Evolutionary conservation across 352 stramenopile species (phyloP).

Genomic region (Saprolegnia parasitica): DNA sequence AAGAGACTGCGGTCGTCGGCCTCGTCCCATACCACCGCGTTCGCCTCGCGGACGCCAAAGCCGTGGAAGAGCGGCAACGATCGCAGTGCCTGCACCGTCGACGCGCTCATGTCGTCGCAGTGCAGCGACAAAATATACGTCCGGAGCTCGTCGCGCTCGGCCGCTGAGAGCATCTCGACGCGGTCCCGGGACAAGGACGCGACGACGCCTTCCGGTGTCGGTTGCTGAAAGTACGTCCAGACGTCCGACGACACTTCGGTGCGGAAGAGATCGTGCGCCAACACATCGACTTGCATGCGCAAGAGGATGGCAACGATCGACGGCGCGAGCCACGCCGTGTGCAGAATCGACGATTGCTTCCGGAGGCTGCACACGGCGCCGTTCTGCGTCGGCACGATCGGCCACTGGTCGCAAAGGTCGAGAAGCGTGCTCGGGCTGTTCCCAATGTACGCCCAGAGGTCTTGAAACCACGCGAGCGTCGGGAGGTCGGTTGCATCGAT

Average conservation of each 20-base stretch:
- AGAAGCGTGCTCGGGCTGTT: slow-evolving; percentile 36
- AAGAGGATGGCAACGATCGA: slow-evolving; percentile 38
- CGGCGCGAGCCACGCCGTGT: slow-evolving; percentile 47
- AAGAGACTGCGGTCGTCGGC: background rate
- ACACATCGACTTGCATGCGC: slow-evolving; percentile 45
- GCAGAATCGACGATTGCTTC: slow-evolving; percentile 44
- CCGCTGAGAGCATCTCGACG: background rate
- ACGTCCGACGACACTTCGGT: slow-evolving; percentile 47
- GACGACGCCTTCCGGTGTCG: slow-evolving; percentile 51
- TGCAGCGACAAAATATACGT: slow-evolving; percentile 6
- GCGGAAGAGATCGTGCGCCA: slow-evolving; percentile 53
- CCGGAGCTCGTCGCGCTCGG: background rate
- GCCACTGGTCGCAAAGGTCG: slow-evolving; percentile 59
- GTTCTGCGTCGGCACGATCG: slow-evolving; percentile 55
- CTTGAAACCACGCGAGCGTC: slow-evolving; percentile 51
- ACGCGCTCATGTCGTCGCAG: slow-evolving; percentile 16
- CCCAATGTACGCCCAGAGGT: slow-evolving; percentile 59
- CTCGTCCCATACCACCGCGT: background rate
- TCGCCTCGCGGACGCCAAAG: background rate
- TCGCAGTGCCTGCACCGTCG: slow-evolving; percentile 1
- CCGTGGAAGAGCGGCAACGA: slow-evolving; percentile 19
- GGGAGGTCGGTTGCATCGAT: slow-evolving; percentile 34
- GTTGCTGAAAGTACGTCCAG: slow-evolving; percentile 72
- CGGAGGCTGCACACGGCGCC: slow-evolving; percentile 41
- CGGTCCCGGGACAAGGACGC: slow-evolving; percentile 34